A percentile compares a stretch with the other conserved stretches of the same genome.
Evolutionary conservation across 768 basidiomycete genomes (phyloP).

Genomic region (Hericium coralloides): DNA sequence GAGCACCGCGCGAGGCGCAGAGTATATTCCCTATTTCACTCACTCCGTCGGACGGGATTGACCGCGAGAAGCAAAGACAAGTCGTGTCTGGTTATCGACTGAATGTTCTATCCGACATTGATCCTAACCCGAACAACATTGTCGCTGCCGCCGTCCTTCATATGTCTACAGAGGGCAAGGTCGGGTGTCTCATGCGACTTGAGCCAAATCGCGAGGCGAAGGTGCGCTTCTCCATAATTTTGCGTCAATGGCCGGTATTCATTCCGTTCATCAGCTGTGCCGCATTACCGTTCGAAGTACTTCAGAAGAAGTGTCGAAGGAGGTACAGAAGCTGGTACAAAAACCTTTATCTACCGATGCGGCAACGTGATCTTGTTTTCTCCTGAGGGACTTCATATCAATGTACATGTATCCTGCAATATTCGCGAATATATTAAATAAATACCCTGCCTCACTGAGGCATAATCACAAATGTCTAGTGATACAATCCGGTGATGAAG

Average conservation of each 20-base stretch:
- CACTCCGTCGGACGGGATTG: slow-evolving; percentile 59
- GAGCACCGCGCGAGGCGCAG: slow-evolving; percentile 89
- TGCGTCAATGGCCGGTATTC: neutral
- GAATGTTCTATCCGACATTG: slow-evolving; percentile 73
- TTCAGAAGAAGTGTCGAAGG: slow-evolving; percentile 77
- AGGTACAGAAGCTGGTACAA: slow-evolving; percentile 49
- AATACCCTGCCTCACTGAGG: neutral
- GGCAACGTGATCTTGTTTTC: slow-evolving; percentile 10
- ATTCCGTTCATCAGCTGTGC: slow-evolving; percentile 50
- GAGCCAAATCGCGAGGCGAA: slow-evolving; percentile 97
- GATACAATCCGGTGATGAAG: neutral
- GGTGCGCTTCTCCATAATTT: slow-evolving; percentile 34
- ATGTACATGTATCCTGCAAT: neutral
- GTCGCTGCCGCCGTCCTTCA: slow-evolving; percentile 96
- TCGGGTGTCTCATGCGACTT: slow-evolving; percentile 86
- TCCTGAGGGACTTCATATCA: neutral
- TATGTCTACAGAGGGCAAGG: slow-evolving; percentile 85
- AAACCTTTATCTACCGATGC: slow-evolving; percentile 26
- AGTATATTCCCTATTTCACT: slow-evolving; percentile 74
- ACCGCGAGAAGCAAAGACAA: slow-evolving; percentile 62
- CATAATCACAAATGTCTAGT: neutral
- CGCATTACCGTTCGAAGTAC: slow-evolving; percentile 92
- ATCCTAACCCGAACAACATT: slow-evolving; percentile 89
- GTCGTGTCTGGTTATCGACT: slow-evolving; percentile 73
- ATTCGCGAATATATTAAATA: too few relatives aligned